phyloP scores from a whole-genome alignment of 352 stramenopile genomes.

The Nothophytophthora sp. region DNA sequence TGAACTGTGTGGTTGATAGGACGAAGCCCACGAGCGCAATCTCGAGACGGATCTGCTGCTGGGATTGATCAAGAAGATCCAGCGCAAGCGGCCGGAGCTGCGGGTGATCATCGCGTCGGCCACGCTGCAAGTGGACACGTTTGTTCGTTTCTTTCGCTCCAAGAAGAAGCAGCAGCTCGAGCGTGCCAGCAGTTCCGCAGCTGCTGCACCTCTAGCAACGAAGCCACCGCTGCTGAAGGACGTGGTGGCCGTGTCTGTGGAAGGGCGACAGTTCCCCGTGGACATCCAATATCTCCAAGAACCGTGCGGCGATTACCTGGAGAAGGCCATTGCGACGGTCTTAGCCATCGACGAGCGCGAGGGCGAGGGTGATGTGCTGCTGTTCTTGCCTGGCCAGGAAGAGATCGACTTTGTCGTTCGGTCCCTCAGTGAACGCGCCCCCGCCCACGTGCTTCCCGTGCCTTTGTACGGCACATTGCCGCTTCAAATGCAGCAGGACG shows the following conservation, averaged over 20 bases:
- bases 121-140: constrained; percentile 84
- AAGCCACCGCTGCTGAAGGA: constrained; percentile 29
- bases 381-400: constrained; percentile 95
- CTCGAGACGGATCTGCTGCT: constrained; percentile 94
- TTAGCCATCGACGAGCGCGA: constrained; percentile 70
- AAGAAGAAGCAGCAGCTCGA: constrained; percentile 36
- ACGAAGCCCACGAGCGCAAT: constrained; percentile 96
- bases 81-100: constrained; percentile 85
- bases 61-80: constrained; percentile 96
- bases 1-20: constrained; percentile 32
- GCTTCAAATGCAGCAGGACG: constrained; percentile 90
- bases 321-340: constrained; percentile 75
- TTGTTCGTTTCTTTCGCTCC: constrained; percentile 90
- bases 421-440: constrained; percentile 45
- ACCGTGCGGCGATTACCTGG: constrained; percentile 65
- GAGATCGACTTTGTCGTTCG: constrained; percentile 94
- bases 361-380: constrained; percentile 92
- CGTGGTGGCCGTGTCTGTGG: constrained; percentile 68
- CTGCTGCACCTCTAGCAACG: background rate
- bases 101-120: constrained; percentile 87
- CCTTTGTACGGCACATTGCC: constrained; percentile 94
- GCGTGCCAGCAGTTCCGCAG: too few relatives aligned
- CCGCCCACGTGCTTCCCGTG: constrained; percentile 53
- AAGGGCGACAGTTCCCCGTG: constrained; percentile 92
- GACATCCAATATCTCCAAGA: constrained; percentile 90